phyloP scores from a whole-genome alignment of 441 rosid genomes.

The Jatropha multifida region DNA sequence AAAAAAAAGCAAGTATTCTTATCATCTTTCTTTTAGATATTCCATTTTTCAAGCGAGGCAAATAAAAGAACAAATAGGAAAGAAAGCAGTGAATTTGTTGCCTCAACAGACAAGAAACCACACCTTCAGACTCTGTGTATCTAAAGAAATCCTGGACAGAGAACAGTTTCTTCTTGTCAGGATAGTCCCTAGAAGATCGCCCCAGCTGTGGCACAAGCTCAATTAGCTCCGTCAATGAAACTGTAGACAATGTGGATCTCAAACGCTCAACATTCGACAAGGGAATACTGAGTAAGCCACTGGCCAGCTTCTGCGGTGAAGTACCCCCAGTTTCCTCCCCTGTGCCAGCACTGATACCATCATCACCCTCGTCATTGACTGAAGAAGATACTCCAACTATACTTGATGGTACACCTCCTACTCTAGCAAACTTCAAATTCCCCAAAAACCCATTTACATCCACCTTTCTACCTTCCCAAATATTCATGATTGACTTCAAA shows the following conservation, averaged over 20 bases:
- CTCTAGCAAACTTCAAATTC: conserved; percentile 80
- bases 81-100: conserved; percentile 9
- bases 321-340: conserved; percentile 56
- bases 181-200: conserved; percentile 75
- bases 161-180: conserved; percentile 89
- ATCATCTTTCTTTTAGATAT: not conserved
- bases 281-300: conserved; percentile 81
- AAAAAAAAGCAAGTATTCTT: not conserved
- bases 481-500: conserved; percentile 45
- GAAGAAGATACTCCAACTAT: conserved; percentile 69
- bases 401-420: conserved; percentile 80
- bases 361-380: conserved; percentile 57
- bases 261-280: conserved; percentile 92
- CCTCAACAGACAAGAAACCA: conserved; percentile 16
- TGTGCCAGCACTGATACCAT: conserved; percentile 37
- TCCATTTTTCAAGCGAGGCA: not conserved
- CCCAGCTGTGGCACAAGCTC: conserved; percentile 85
- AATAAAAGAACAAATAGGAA: not conserved
- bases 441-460: conserved; percentile 79
- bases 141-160: conserved; percentile 99
- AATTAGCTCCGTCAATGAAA: conserved; percentile 76
- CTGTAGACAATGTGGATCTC: conserved; percentile 75
- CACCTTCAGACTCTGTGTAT: conserved; percentile 98
- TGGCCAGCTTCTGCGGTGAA: conserved; percentile 66
- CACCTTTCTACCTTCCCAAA: conserved; percentile 76